phyloP scores from a whole-genome alignment of 140 eudicot genomes.

The Cichorium intybus region DNA sequence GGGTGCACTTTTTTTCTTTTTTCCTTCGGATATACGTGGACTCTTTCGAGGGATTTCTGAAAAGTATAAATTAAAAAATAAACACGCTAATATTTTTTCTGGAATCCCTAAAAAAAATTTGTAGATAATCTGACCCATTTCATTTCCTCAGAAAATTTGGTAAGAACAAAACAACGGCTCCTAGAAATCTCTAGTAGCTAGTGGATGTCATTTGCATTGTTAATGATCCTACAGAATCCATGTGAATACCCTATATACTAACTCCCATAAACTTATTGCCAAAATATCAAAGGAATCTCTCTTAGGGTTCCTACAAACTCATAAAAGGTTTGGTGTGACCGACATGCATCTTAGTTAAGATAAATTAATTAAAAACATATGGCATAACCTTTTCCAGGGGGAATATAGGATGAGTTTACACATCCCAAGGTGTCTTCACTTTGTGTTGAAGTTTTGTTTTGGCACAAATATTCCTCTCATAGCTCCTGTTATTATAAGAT shows the following conservation, averaged over 20 bases:
- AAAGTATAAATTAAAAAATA: too few relatives aligned
- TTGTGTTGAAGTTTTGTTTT: neutral
- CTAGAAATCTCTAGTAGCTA: too few relatives aligned
- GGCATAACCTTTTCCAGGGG: constrained; percentile 21
- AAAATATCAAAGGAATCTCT: constrained; percentile 31
- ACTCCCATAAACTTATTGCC: constrained; percentile 43
- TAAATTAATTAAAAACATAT: constrained; percentile 8
- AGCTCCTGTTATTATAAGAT: constrained; percentile 5
- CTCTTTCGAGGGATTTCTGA: too few relatives aligned
- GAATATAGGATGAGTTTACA: constrained; percentile 13
- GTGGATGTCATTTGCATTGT: neutral
- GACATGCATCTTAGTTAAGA: constrained; percentile 25
- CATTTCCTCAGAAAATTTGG: too few relatives aligned
- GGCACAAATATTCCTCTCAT: neutral
- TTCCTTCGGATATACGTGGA: too few relatives aligned
- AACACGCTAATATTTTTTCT: too few relatives aligned
- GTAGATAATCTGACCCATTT: too few relatives aligned
- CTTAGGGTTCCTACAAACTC: constrained; percentile 31
- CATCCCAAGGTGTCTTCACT: constrained; percentile 20
- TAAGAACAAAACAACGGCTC: too few relatives aligned
- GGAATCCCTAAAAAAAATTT: too few relatives aligned
- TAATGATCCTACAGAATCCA: neutral
- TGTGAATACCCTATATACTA: constrained; percentile 27
- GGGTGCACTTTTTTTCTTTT: too few relatives aligned
- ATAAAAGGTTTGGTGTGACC: constrained; percentile 16